Percentiles rank a stretch among this genome's conserved stretches.
Evolutionary conservation across 352 stramenopile species (phyloP).

Genomic region (Phytophthora boehmeriae): DNA sequence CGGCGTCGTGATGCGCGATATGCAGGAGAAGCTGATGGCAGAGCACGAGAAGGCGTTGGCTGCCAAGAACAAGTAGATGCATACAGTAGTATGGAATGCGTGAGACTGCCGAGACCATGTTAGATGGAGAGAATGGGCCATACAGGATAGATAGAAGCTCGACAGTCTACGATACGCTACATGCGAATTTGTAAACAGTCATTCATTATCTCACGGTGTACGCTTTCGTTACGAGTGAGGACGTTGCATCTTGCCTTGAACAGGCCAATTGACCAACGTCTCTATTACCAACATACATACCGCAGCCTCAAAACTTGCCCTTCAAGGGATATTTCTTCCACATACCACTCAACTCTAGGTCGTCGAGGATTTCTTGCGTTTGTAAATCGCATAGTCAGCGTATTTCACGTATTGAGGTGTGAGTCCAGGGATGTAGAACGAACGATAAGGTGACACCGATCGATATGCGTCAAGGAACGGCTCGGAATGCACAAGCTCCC

Average conservation of each 20-base stretch:
- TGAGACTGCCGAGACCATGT: slow-evolving; percentile 3
- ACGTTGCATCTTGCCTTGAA: no score
- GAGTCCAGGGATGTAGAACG: slow-evolving; percentile 81
- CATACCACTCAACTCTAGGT: slow-evolving; percentile 13
- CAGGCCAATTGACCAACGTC: no score
- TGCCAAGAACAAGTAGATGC: slow-evolving; percentile 77
- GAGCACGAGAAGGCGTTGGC: slow-evolving; percentile 92
- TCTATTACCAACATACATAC: no score
- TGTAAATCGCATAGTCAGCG: slow-evolving; percentile 72
- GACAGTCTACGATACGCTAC: slow-evolving; percentile 15
- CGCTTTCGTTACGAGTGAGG: no score
- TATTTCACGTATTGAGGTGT: slow-evolving; percentile 61
- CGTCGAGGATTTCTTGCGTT: slow-evolving; percentile 36
- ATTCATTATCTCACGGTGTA: no score
- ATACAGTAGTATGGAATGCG: neutral
- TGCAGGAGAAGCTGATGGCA: slow-evolving; percentile 94
- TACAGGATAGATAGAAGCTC: slow-evolving; percentile 16
- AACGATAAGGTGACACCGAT: slow-evolving; percentile 67
- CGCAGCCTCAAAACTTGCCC: slow-evolving; percentile 1
- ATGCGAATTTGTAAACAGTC: slow-evolving; percentile 16
- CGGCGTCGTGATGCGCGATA: slow-evolving; percentile 91
- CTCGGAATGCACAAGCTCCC: slow-evolving; percentile 57
- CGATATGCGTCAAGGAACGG: slow-evolving; percentile 66
- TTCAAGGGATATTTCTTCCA: neutral
- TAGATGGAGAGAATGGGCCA: slow-evolving; percentile 25